Conservation (phyloP, 192 early-diverging fungal species). For the Kappamyces sp. region DNA sequence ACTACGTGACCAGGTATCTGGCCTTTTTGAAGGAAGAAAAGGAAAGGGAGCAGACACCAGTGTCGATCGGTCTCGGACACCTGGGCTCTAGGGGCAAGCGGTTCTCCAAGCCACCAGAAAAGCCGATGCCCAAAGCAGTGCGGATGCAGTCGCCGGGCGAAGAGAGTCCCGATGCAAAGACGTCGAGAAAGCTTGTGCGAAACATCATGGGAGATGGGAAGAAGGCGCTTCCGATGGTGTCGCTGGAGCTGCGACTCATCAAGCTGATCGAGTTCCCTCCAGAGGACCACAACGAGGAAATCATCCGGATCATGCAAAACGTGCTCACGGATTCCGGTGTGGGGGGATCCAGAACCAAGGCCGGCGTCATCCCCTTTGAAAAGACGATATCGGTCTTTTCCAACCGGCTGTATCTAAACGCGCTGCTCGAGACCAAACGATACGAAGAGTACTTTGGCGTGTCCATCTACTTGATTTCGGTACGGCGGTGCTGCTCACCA, state of each 20-base stretch:
- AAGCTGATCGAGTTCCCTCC: slow-evolving; percentile 14
- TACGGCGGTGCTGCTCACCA: slow-evolving; percentile 10
- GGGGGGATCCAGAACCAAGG: slow-evolving; percentile 7
- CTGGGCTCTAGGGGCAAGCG: neutral
- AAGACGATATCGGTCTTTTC: slow-evolving; percentile 39
- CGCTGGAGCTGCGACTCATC: slow-evolving; percentile 14
- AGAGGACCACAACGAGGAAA: slow-evolving; percentile 8
- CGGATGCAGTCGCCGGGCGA: neutral
- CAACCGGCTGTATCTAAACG: slow-evolving; percentile 38
- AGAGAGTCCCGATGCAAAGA: neutral
- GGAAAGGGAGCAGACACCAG: slow-evolving; percentile 7
- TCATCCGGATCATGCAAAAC: slow-evolving; percentile 13
- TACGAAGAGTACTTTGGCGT: slow-evolving; percentile 40
- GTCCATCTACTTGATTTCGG: slow-evolving; percentile 33
- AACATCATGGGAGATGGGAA: neutral
- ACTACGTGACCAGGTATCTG: slow-evolving; percentile 2
- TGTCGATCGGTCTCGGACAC: slow-evolving; percentile 4
- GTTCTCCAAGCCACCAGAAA: neutral
- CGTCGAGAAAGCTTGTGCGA: neutral
- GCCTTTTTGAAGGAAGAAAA: neutral
- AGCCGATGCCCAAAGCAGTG: neutral
- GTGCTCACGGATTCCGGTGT: slow-evolving; percentile 5
- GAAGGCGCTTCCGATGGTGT: slow-evolving; percentile 10
- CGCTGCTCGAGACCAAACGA: slow-evolving; percentile 31
- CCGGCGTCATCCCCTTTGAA: slow-evolving; percentile 14